Evolutionary conservation across 2,329 filamentous ascomycete genomes (phyloP), one percentile per base, ranked within the genome.

Genomic region (Arthrobotrys pseudoclavata): DNA sequence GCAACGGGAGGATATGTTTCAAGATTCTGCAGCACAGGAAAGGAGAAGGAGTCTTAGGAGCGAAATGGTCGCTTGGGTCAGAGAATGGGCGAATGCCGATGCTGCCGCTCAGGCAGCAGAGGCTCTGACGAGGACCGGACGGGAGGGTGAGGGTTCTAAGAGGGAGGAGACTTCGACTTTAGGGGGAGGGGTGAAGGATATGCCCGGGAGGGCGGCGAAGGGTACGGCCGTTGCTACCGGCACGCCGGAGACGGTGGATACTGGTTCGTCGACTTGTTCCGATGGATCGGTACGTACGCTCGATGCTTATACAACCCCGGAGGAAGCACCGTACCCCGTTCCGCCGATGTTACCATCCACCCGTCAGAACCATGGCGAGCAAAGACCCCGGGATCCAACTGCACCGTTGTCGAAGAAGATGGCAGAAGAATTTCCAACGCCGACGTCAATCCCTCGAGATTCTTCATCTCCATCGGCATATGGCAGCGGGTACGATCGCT

Each of bases 51-150:
- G 67, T 37, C 34, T 77, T 24, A 69, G 74, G 50, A 66, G 57
- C 31, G 74, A 77, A 22, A 77, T 77, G 74, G 74, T 71, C 3
- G 74, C 67, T 2, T 77, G 74, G 74, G 74, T 77, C 18, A 69
- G 61, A 48, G 74, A 77, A 22, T 77, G 74, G 74, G 74, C 74
- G 22, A 71, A 71, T 37, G 74, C 74, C 4, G 74, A 77, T 50
- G 74, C 74, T 12, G 74, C 74, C 7, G 74, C 67, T 5, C 61
- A 71, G 10, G 67, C 74, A 15, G 74, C 61, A 24, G 74, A 77
- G 15, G 61, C 61, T 24, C 37, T 55, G 20, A 60, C 50, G n/a
- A 10, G 47, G 12, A 24, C 31, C 3, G 48, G 52, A 7, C 60
- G 71, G 20, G 52, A 61, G 24, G 50, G 60, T 22, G 29, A 5